Evolutionary conservation across 495 filamentous ascomycete genomes (phyloP).

Genomic region (Xylaria curta): DNA sequence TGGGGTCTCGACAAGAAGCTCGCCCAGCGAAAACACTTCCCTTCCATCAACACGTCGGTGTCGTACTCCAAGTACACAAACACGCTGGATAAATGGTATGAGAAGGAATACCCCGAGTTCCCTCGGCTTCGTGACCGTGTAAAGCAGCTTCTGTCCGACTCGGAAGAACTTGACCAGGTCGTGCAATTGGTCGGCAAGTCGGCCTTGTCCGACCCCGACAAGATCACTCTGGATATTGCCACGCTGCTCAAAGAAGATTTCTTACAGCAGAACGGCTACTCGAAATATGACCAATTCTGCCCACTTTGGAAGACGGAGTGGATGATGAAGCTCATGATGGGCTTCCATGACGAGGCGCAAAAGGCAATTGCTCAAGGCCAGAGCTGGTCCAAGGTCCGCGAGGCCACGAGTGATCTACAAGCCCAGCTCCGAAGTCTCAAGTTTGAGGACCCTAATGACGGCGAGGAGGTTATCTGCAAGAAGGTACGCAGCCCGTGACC

Average conservation of each 20-base stretch:
- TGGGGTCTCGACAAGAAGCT: constrained; percentile 99
- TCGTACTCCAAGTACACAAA: constrained; percentile 97
- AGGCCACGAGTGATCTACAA: constrained; percentile 87
- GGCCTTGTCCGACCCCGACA: constrained; percentile 93
- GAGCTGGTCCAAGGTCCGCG: constrained; percentile 89
- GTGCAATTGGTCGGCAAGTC: constrained; percentile 98
- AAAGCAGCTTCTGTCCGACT: constrained; percentile 88
- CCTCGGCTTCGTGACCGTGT: constrained; percentile 90
- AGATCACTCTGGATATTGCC: constrained; percentile 96
- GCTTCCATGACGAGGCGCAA: constrained; percentile 95
- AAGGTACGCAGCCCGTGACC: constrained; percentile 60
- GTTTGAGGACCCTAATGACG: constrained; percentile 87
- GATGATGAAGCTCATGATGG: constrained; percentile 99
- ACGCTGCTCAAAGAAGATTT: constrained; percentile 97
- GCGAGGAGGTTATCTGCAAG: constrained; percentile 73
- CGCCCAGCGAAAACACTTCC: constrained; percentile 98
- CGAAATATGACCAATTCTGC: constrained; percentile 98
- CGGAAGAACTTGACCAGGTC: constrained; percentile 97
- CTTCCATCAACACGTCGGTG: constrained; percentile 93
- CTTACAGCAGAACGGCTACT: constrained; percentile 98
- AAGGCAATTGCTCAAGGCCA: constrained; percentile 91
- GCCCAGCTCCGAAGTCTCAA: constrained; percentile 85
- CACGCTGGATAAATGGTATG: constrained; percentile 88
- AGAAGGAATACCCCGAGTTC: constrained; percentile 92
- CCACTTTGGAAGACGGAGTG: constrained; percentile 99